Percentiles rank a stretch among this genome's conserved stretches.
Evolutionary conservation across 2,329 filamentous ascomycete species (phyloP).

Genomic region (Curvularia verruculosa): DNA sequence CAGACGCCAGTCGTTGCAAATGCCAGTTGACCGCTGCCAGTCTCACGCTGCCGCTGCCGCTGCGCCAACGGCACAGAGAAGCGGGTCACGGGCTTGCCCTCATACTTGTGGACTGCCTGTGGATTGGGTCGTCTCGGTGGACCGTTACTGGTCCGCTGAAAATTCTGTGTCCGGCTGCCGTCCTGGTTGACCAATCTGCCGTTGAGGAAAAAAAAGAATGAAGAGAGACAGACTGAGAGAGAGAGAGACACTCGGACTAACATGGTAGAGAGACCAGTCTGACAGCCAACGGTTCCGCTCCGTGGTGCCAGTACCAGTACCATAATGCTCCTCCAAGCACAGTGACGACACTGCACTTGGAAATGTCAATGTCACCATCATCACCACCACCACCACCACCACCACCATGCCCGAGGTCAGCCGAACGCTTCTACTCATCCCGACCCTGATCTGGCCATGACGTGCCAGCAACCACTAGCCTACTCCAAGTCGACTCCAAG

Average conservation of each 20-base stretch:
- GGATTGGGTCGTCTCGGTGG: background rate
- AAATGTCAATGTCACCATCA: background rate
- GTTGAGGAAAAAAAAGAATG: background rate
- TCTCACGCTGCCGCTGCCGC: conserved; percentile 1
- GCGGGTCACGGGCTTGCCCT: background rate
- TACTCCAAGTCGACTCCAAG: background rate
- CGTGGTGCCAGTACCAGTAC: background rate
- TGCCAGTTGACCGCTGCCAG: conserved; percentile 16
- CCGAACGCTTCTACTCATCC: background rate
- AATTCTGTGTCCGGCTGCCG: background rate
- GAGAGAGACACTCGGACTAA: too few species aligned
- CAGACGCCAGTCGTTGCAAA: conserved; percentile 11
- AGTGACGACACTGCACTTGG: conserved; percentile 13
- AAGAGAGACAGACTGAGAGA: background rate
- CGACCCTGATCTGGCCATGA: background rate
- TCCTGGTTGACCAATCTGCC: background rate
- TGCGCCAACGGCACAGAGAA: background rate
- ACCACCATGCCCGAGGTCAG: background rate
- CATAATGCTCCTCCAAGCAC: conserved; percentile 4
- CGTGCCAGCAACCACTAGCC: conserved; percentile 3
- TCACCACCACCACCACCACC: background rate
- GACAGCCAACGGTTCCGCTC: background rate
- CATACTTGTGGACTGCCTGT: background rate
- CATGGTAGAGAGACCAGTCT: too few species aligned
- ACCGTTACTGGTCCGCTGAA: background rate